phyloP scores from a whole-genome alignment of 1,284 basidiomycete species.

The Peniophora sp. region DNA sequence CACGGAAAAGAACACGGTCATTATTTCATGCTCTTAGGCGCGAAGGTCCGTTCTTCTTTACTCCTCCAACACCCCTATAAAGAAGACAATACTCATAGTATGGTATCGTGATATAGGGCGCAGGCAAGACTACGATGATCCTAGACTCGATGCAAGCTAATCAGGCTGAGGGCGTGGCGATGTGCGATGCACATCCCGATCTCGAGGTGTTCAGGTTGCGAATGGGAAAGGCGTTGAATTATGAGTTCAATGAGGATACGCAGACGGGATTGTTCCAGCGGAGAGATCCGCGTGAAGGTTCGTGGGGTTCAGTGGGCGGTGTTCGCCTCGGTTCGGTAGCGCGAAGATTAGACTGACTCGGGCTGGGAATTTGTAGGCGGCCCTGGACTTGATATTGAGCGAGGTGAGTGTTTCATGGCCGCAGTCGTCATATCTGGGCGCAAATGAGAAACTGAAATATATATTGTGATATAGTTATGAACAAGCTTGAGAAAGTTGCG shows the following conservation, averaged over 20 bases:
- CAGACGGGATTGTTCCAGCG: conserved; percentile 75
- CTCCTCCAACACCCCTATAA: neutral
- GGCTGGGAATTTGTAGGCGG: conserved; percentile 40
- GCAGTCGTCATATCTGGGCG: neutral
- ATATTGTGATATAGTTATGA: conserved; percentile 41
- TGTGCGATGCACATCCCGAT: conserved; percentile 56
- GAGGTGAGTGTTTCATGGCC: conserved; percentile 51
- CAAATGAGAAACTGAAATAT: neutral
- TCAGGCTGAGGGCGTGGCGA: conserved; percentile 59
- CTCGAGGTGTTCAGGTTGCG: conserved; percentile 73
- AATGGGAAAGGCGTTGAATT: conserved; percentile 74
- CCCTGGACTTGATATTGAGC: conserved; percentile 75
- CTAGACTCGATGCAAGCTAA: conserved; percentile 72
- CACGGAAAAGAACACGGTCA: conserved; percentile 63
- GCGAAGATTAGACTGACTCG: too few species aligned
- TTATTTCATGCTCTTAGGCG: conserved; percentile 71
- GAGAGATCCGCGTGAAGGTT: conserved; percentile 75
- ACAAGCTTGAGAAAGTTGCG: conserved; percentile 84
- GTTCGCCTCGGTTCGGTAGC: neutral
- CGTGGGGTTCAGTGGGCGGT: conserved; percentile 1
- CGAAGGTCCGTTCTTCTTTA: conserved; percentile 46
- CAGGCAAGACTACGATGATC: conserved; percentile 74
- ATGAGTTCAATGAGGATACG: conserved; percentile 75
- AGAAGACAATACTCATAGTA: neutral
- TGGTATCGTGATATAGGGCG: conserved; percentile 28